Evolutionary conservation across 1,284 basidiomycete genomes (phyloP).

Genomic region (Ustilago xerochloae): DNA sequence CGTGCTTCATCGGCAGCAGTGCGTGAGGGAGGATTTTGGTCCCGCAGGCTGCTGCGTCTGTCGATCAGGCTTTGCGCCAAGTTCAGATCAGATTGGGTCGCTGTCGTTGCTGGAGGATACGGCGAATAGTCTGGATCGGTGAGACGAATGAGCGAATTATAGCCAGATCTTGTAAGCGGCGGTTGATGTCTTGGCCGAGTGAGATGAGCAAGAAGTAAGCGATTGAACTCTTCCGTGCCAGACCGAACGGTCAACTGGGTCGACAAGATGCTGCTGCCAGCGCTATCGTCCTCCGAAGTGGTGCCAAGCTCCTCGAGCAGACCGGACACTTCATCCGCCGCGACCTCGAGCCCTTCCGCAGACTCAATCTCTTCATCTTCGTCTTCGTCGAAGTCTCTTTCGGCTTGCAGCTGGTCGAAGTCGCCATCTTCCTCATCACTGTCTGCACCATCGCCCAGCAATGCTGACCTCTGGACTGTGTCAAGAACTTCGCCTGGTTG

Average conservation of each 20-base stretch:
- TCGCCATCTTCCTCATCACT: slow-evolving; percentile 29
- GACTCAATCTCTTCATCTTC: slow-evolving; percentile 4
- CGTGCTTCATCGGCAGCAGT: slow-evolving; percentile 19
- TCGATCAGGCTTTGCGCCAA: slow-evolving; percentile 21
- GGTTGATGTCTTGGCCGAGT: slow-evolving; percentile 21
- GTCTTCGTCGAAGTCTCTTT: slow-evolving; percentile 1
- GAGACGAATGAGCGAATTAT: slow-evolving; percentile 23
- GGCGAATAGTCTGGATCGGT: neutral
- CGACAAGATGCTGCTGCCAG: neutral
- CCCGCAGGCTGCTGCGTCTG: slow-evolving; percentile 9
- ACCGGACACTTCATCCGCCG: slow-evolving; percentile 22
- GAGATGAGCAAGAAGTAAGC: slow-evolving; percentile 46
- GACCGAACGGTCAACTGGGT: slow-evolving; percentile 21
- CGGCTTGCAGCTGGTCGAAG: slow-evolving; percentile 6
- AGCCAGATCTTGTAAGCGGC: slow-evolving; percentile 48
- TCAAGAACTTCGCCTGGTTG: neutral
- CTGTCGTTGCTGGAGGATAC: neutral
- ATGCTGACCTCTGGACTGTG: neutral
- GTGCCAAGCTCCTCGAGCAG: slow-evolving; percentile 25
- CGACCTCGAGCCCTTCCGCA: slow-evolving; percentile 6
- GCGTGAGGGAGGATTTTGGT: neutral
- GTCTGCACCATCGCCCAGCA: neutral
- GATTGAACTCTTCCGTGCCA: slow-evolving; percentile 41
- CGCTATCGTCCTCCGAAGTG: neutral
- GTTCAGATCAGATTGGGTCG: slow-evolving; percentile 10